Evolutionary conservation across 495 filamentous ascomycete genomes (phyloP).

Genomic region (Penicillium pancosmium): DNA sequence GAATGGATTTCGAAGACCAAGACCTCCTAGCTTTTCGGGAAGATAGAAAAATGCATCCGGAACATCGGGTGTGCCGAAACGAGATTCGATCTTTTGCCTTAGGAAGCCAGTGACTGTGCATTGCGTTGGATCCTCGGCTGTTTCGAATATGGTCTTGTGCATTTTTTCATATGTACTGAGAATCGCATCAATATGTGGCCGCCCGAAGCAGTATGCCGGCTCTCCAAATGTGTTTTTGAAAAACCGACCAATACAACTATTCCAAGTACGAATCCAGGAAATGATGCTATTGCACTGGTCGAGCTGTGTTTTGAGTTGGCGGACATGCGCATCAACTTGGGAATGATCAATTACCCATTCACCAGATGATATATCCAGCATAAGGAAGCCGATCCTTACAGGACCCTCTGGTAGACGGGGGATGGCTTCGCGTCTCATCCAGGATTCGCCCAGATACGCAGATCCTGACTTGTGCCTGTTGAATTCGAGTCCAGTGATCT

Average conservation of each 20-base stretch:
- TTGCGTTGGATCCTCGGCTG: conserved; percentile 13
- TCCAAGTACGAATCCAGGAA: conserved; percentile 63
- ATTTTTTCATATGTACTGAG: conserved; percentile 57
- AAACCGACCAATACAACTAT: conserved; percentile 59
- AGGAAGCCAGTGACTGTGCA: conserved; percentile 56
- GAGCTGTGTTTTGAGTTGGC: conserved; percentile 57
- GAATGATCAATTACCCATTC: not conserved
- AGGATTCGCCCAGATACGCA: conserved; percentile 37
- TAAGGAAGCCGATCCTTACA: not conserved
- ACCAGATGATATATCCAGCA: not conserved
- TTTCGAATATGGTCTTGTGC: conserved; percentile 51
- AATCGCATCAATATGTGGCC: conserved; percentile 56
- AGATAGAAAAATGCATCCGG: conserved; percentile 62
- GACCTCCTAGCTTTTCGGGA: conserved; percentile 55
- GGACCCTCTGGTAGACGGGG: not conserved
- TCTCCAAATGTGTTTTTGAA: conserved; percentile 62
- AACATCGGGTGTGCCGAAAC: conserved; percentile 55
- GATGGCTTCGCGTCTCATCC: conserved; percentile 29
- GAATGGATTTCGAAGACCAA: conserved; percentile 59
- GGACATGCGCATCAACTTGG: conserved; percentile 49
- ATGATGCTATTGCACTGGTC: conserved; percentile 49
- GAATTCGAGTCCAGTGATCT: conserved; percentile 52
- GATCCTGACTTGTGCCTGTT: conserved; percentile 57
- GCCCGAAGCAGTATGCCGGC: conserved; percentile 60
- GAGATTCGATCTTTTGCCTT: conserved; percentile 45